Evolutionary conservation across 2,329 filamentous ascomycete species (phyloP).

Genomic region (Trichoderma citrinoviride): DNA sequence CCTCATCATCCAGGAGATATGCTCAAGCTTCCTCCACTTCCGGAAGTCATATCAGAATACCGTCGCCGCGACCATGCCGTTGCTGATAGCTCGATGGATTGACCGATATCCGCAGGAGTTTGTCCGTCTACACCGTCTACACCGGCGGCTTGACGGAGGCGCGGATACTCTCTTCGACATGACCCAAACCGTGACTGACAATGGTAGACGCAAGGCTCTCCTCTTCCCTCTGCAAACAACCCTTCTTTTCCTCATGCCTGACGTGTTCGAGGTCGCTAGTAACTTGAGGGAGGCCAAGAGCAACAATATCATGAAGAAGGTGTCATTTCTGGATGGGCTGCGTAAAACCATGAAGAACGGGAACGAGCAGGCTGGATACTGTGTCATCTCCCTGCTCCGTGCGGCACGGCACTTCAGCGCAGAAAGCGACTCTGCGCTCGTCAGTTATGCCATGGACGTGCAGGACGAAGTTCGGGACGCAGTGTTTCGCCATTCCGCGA

Average conservation of each 20-base stretch:
- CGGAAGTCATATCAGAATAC: conserved; percentile 62
- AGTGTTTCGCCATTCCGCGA: conserved; percentile 56
- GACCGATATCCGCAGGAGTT: conserved; percentile 65
- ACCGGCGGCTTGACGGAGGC: conserved; percentile 61
- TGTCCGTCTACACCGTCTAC: conserved; percentile 58
- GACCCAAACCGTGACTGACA: conserved; percentile 60
- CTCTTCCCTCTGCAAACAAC: conserved; percentile 63
- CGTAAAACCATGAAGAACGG: conserved; percentile 62
- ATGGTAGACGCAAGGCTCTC: conserved; percentile 51
- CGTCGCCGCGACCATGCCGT: conserved; percentile 59
- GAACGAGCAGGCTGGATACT: conserved; percentile 66
- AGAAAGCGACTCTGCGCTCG: conserved; percentile 60
- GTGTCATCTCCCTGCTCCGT: conserved; percentile 60
- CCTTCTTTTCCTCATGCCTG: conserved; percentile 62
- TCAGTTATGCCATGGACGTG: conserved; percentile 67
- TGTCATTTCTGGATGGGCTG: conserved; percentile 61
- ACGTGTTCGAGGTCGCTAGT: conserved; percentile 68
- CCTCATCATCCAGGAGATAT: conserved; percentile 62
- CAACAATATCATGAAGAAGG: conserved; percentile 62
- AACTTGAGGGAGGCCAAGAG: conserved; percentile 64
- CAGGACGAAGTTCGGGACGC: conserved; percentile 67
- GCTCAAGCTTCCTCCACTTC: conserved; percentile 65
- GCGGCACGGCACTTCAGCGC: conserved; percentile 62
- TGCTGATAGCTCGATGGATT: conserved; percentile 64
- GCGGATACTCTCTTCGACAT: conserved; percentile 69